These are phyloP conservation scores for Chytriomyces sp. DNA, from an alignment of 192 early-diverging fungal species.

Conservation along the genomic window DNA sequence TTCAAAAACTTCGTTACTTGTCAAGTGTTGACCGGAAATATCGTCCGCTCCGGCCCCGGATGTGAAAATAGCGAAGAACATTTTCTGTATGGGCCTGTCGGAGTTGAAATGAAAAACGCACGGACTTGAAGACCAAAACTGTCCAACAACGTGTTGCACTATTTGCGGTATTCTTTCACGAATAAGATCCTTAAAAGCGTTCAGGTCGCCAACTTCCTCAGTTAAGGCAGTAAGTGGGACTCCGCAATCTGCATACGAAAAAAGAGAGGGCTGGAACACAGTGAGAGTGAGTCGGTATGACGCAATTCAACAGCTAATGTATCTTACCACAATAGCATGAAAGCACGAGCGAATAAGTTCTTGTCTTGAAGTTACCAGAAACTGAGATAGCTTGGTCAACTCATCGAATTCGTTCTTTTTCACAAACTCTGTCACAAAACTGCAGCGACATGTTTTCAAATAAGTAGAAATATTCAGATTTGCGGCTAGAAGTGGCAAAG, in stretches of 20 bases:
- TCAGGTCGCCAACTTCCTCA: conserved; percentile 8
- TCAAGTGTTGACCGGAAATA: neutral
- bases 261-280: neutral
- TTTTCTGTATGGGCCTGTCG: neutral
- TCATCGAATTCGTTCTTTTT: neutral
- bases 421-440: conserved; percentile 9
- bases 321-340: conserved; percentile 9
- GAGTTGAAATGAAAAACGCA: neutral
- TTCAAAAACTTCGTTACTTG: neutral
- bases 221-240: neutral
- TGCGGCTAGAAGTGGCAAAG: neutral
- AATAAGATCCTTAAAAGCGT: neutral
- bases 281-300: neutral
- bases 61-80: neutral
- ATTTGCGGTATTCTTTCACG: neutral
- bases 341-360: neutral
- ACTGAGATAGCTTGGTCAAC: conserved; percentile 3
- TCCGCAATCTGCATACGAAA: neutral
- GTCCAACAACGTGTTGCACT: neutral
- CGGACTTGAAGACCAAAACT: neutral
- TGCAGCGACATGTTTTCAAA: neutral
- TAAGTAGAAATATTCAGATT: neutral
- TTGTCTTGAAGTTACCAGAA: neutral
- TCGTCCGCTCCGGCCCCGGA: neutral
- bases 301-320: neutral